Conservation (phyloP, 371 early-diverging fungal genomes). For the Rhizomucor miehei region DNA sequence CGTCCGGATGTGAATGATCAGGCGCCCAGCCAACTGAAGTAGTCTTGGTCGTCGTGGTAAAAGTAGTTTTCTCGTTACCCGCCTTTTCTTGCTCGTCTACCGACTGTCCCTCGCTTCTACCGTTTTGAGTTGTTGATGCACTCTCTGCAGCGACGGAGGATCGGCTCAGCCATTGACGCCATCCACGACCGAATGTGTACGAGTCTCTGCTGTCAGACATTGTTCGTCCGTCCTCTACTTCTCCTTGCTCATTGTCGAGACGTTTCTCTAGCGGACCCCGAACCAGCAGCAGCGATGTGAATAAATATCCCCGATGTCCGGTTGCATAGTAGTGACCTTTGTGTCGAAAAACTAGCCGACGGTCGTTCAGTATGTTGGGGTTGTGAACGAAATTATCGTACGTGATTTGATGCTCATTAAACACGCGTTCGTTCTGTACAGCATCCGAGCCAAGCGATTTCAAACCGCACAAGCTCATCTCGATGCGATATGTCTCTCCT, state of each 20-base stretch:
- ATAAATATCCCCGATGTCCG: constrained; percentile 39
- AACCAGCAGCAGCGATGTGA: constrained; percentile 53
- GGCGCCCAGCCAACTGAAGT: constrained; percentile 40
- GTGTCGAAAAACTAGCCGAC: constrained; percentile 64
- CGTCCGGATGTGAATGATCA: constrained; percentile 15
- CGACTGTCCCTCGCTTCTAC: constrained; percentile 5
- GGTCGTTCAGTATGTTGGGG: constrained; percentile 64
- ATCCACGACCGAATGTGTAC: constrained; percentile 40
- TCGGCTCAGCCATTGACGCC: constrained; percentile 52
- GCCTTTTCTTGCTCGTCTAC: not conserved
- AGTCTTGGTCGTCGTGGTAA: constrained; percentile 40
- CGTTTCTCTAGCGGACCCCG: constrained; percentile 20
- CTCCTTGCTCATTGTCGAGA: constrained; percentile 1
- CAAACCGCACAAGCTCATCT: constrained; percentile 55
- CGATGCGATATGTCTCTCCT: constrained; percentile 38
- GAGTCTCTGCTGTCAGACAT: constrained; percentile 33
- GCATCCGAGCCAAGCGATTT: constrained; percentile 34
- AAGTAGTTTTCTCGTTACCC: constrained; percentile 24
- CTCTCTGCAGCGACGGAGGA: constrained; percentile 33
- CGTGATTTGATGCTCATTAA: constrained; percentile 53
- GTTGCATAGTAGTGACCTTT: constrained; percentile 52
- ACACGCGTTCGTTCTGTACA: constrained; percentile 54
- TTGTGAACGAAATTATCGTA: constrained; percentile 65
- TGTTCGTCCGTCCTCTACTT: constrained; percentile 2
- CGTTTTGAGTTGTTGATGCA: not conserved